Base-by-base conservation (phyloP, 257 asterid species). In the Henckelia pumila region DNA sequence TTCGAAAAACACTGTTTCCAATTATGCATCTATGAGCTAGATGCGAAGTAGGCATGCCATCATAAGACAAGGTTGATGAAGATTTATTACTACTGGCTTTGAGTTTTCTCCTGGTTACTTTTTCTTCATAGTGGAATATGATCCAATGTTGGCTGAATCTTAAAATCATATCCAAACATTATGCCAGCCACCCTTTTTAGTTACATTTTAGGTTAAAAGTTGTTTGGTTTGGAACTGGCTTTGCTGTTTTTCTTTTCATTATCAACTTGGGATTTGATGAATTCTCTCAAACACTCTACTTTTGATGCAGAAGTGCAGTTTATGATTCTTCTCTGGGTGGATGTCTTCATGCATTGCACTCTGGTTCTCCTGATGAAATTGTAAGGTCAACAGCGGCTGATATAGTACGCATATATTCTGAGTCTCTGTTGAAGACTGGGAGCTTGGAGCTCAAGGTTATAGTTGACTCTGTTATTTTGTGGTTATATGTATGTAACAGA, bases 311-410 rank as follows among this genome's bases (percentile, higher is more conserved):
- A 75, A 81, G 78, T 72, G 73, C 83, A 67, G 83, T 73, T 64
- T 93, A 90, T 67, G 97, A 93, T 77, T 84, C 94, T 58, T 84
- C 95, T 64, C 71, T 93, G 66, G 99, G 95, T 66, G 75, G 81
- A 78, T 88, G 99, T 73, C 89, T 93, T 74, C 90, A 82, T 74
- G 79, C 84, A 44, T 74, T 88, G 81, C 85, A 82, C 78, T 81
- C 94, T 64, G 82, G 79, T 78, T 85, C 95, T 78, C 77, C 91
- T 49, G 97, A 83, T 80, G 86, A 86, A 73, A 79, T 85, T 26
- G 80, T 93, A 66, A 86, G 85, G 80, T 88, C 90, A 8, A 90
- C 97, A 49, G 93, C 97, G 71, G 79, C 81, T 65, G 87, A 80
- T 75, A 76, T 90, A 25, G 70, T 90, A 19, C 75, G 61, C 60